These are phyloP conservation scores for Leishmania amazonensis DNA, from an alignment of 208 protist species.

Conservation along the genomic window DNA sequence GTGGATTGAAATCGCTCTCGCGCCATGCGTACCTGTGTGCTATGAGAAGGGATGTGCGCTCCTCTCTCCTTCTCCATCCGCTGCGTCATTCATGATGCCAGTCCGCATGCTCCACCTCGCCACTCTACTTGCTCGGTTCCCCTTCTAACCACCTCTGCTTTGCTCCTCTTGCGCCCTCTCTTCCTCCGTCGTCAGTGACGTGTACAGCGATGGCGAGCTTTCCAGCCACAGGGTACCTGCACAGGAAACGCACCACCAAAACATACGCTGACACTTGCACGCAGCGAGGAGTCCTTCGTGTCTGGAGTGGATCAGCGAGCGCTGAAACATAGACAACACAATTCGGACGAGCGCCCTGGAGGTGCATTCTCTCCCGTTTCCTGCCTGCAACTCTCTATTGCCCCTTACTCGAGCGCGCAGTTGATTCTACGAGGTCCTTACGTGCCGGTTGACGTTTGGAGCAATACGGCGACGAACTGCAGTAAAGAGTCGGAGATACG, in stretches of 20 bases:
- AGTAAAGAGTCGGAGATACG: neutral
- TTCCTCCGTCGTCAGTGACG: neutral
- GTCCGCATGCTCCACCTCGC: neutral
- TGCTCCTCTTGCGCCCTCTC: neutral
- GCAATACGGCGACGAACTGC: neutral
- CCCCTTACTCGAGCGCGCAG: neutral
- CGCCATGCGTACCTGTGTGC: too few species aligned
- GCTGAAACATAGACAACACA: neutral
- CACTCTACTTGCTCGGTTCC: neutral
- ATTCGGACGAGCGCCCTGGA: neutral
- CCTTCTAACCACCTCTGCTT: neutral
- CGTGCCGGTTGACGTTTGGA: neutral
- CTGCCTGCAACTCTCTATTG: neutral
- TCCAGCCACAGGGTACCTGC: neutral
- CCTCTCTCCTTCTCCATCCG: neutral
- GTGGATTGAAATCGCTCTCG: neutral
- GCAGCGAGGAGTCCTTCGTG: neutral
- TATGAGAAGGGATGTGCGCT: neutral
- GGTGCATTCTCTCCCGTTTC: neutral
- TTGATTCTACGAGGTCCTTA: neutral
- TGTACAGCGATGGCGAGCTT: neutral
- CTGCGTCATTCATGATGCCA: neutral
- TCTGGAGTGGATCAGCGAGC: neutral
- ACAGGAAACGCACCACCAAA: neutral
- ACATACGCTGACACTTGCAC: neutral